Evolutionary conservation across 1,284 basidiomycete genomes (phyloP).

Genomic region (Cryptococcus sp.): DNA sequence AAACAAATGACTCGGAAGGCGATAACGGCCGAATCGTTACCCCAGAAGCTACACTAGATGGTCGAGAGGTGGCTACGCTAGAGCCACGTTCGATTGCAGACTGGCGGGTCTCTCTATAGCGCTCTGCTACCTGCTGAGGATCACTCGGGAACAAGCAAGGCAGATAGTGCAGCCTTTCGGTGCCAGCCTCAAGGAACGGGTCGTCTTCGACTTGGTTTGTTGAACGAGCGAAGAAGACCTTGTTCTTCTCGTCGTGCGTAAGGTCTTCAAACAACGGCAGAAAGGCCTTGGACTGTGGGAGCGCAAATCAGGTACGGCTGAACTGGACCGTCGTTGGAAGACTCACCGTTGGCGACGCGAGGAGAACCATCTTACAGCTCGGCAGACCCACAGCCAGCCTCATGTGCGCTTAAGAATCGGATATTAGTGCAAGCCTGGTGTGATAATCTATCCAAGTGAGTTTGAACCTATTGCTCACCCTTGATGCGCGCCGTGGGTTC

Average conservation of each 20-base stretch:
- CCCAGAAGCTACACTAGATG: neutral
- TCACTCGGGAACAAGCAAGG: slow-evolving; percentile 17
- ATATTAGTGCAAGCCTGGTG: neutral
- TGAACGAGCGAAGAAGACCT: slow-evolving; percentile 23
- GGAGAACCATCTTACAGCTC: neutral
- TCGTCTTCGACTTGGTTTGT: slow-evolving; percentile 18
- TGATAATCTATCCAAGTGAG: neutral
- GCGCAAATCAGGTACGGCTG: neutral
- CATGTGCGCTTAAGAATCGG: neutral
- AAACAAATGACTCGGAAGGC: neutral
- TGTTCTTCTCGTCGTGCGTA: slow-evolving; percentile 5
- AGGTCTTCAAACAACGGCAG: slow-evolving; percentile 13
- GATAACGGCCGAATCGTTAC: neutral
- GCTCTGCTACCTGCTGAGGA: slow-evolving; percentile 7
- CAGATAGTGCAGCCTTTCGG: slow-evolving; percentile 22
- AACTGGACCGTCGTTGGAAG: too few species aligned
- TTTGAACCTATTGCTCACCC: slow-evolving; percentile 15
- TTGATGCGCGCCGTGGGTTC: slow-evolving; percentile 19
- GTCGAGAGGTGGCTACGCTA: neutral
- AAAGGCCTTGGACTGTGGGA: slow-evolving; percentile 7
- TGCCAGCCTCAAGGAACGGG: slow-evolving; percentile 26
- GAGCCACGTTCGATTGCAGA: too few species aligned
- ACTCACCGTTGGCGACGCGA: neutral
- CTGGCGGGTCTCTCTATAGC: neutral
- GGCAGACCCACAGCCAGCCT: neutral